phyloP scores from a whole-genome alignment of 2,329 filamentous ascomycete genomes.

The Truncatella angustata region DNA sequence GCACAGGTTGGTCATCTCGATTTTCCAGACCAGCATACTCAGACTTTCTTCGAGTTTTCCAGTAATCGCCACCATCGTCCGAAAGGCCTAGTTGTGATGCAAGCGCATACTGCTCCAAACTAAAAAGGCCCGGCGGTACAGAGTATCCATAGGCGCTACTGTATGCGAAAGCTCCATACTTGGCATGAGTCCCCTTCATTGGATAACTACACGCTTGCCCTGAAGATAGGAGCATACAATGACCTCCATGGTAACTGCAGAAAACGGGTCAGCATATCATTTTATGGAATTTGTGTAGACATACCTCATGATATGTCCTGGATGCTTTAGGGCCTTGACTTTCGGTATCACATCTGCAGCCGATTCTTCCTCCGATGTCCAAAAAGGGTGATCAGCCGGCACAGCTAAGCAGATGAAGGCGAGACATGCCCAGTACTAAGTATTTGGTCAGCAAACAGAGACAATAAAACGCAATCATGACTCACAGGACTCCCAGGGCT shows the following conservation, averaged over 20 bases:
- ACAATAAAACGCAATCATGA: neutral
- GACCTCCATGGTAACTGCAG: slow-evolving; percentile 62
- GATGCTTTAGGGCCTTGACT: slow-evolving; percentile 62
- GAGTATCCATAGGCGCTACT: slow-evolving; percentile 75
- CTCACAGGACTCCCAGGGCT: slow-evolving; percentile 64
- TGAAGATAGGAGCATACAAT: slow-evolving; percentile 72
- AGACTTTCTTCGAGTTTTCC: slow-evolving; percentile 73
- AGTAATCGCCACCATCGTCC: slow-evolving; percentile 74
- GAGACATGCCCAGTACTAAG: slow-evolving; percentile 75
- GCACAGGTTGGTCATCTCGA: slow-evolving; percentile 52
- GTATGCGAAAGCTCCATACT: slow-evolving; percentile 79
- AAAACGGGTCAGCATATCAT: slow-evolving; percentile 7
- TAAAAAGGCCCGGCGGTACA: slow-evolving; percentile 72
- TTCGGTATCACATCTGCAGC: slow-evolving; percentile 54
- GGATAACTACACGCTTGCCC: slow-evolving; percentile 82
- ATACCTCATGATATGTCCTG: slow-evolving; percentile 67
- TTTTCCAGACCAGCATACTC: slow-evolving; percentile 61
- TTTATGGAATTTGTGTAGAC: neutral
- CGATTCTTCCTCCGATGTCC: slow-evolving; percentile 65
- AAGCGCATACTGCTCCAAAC: slow-evolving; percentile 73
- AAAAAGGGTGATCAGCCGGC: slow-evolving; percentile 70
- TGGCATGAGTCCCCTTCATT: slow-evolving; percentile 77
- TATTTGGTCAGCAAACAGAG: slow-evolving; percentile 3
- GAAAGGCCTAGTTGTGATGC: slow-evolving; percentile 75
- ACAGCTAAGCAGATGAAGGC: slow-evolving; percentile 73